A percentile compares a stretch with the other conserved stretches of the same genome.
These are phyloP conservation scores for Pholiota microspora DNA, from an alignment of 768 basidiomycete species.

Conservation along the genomic window DNA sequence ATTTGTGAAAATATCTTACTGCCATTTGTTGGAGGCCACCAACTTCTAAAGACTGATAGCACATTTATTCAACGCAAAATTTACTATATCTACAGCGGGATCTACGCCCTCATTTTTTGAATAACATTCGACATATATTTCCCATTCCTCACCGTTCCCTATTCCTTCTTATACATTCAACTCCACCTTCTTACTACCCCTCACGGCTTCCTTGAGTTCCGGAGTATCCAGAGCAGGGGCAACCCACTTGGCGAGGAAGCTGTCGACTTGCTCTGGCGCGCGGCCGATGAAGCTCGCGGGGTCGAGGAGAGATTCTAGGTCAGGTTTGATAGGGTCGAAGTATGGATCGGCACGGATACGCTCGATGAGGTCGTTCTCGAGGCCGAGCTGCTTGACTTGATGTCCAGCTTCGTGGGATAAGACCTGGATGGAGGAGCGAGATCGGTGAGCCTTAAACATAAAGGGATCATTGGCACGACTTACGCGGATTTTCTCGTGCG, in stretches of 20 bases:
- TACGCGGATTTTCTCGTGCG: slow-evolving; percentile 93
- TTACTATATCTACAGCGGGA: neutral
- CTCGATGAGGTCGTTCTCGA: slow-evolving; percentile 94
- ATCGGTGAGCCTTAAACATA: neutral
- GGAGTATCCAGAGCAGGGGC: slow-evolving; percentile 67
- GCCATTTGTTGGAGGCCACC: too few species aligned
- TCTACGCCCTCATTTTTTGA: neutral
- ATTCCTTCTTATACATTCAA: slow-evolving; percentile 46
- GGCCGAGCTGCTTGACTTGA: slow-evolving; percentile 92
- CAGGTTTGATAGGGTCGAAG: slow-evolving; percentile 82
- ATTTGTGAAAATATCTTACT: too few species aligned
- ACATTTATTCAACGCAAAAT: neutral
- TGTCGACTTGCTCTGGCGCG: slow-evolving; percentile 93
- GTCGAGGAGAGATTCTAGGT: slow-evolving; percentile 79
- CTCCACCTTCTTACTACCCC: slow-evolving; percentile 57
- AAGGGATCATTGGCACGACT: slow-evolving; percentile 18
- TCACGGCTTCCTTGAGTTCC: slow-evolving; percentile 54
- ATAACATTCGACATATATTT: neutral
- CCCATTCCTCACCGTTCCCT: neutral
- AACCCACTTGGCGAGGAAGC: slow-evolving; percentile 86
- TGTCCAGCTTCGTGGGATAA: slow-evolving; percentile 92
- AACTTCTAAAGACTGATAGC: neutral
- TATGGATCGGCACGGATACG: slow-evolving; percentile 80
- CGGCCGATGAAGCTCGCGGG: slow-evolving; percentile 89
- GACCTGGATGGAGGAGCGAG: slow-evolving; percentile 43